Evolutionary conservation across 2,329 filamentous ascomycete species (phyloP), one percentile per base, ranked within the genome.

Genomic region (Cladophialophora bantiana): DNA sequence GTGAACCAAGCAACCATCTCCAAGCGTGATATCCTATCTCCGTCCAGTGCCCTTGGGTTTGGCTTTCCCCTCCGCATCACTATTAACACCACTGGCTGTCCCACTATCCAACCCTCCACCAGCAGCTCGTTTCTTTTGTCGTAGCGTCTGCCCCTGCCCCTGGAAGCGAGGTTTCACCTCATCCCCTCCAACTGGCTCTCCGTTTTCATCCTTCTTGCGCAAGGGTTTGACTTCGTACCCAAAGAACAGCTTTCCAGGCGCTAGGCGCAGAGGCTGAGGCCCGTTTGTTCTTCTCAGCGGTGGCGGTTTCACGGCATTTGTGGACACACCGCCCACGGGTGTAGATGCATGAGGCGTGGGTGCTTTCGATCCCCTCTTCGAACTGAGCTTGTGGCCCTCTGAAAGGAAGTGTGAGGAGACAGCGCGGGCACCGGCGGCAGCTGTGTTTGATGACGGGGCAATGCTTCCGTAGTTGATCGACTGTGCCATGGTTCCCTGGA

Each of bases 401-500:
- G 88, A 87, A 0, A 90, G 78, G 78, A 98, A 98, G 77, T 95
- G 90, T 0, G 92, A 94, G 0, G 90, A 86, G 1, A 85, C 83
- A 4, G 87, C 86, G 72, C 84, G 85, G 10, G 87, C 86, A 42
- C 87, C 88, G 7, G 84, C 83, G 5, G 86, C 87, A 13, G 88
- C 89, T 13, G 88, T 85, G 1, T 84, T 87, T 6, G 92, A 86
- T 3, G 89, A 89, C 0, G 95, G 94, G 0, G 93, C 92, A 72
- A 99, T 96, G 36, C 93, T 87, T 60, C 88, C 87, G 79, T 98
- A 99, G 83, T 97, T 97, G 83, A 99, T 98, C n/a, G 93, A 88
- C 74, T 97, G 93, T 0, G 95, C 94, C 95, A 99, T 99, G 68
- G 90, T 94, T 10, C 95, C 95, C 74, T 96, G 92, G 68, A 84